Percentiles rank a stretch among this genome's conserved stretches.
Evolutionary conservation across 2,329 filamentous ascomycete genomes (phyloP).

Genomic region (Aspergillus versicolor): DNA sequence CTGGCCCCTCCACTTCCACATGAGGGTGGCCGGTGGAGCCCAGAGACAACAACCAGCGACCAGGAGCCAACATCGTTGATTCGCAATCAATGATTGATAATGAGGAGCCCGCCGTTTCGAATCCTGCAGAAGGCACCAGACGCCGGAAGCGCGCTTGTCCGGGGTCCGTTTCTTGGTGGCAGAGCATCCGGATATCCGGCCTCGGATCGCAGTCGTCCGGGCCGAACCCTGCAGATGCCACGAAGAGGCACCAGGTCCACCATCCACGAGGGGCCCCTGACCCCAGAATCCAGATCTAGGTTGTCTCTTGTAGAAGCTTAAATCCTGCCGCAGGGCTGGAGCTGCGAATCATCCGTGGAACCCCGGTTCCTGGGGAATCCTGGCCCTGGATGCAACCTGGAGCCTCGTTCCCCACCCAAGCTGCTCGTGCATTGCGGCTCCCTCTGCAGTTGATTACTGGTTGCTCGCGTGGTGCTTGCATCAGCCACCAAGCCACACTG

Average conservation of each 20-base stretch:
- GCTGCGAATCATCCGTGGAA: neutral
- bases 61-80: neutral
- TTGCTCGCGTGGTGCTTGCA: neutral
- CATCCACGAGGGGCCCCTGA: neutral
- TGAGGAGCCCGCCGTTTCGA: neutral
- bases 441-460: neutral
- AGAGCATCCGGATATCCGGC: neutral
- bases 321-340: neutral
- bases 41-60: neutral
- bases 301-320: neutral
- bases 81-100: neutral
- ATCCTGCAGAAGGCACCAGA: neutral
- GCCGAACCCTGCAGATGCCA: neutral
- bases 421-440: neutral
- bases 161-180: neutral
- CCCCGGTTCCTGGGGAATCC: neutral
- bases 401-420: neutral
- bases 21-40: neutral
- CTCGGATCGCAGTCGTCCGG: conserved; percentile 6
- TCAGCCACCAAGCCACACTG: neutral
- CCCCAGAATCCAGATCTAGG: neutral
- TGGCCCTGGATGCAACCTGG: too few relatives aligned
- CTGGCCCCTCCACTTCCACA: neutral
- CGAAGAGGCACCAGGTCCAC: neutral
- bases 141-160: neutral